Evolutionary conservation across 2,329 filamentous ascomycete species (phyloP), one percentile per base, ranked within the genome.

Genomic region (Sporothrix pseudoabietina): DNA sequence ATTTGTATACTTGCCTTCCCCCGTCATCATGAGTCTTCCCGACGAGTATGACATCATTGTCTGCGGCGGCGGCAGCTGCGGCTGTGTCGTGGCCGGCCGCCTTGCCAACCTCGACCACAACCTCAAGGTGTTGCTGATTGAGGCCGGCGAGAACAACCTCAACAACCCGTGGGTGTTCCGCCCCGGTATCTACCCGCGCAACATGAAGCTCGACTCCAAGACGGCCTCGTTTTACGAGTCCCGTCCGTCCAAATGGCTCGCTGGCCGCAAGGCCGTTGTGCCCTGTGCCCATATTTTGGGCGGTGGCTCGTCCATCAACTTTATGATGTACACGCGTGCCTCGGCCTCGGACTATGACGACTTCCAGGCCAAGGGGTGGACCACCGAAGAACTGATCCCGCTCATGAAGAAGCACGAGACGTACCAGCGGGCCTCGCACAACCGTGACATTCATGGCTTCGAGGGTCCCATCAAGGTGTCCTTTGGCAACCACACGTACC

Each of bases 31-130:
- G 73, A 59, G 66, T 61, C 79, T 94, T 75, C 91, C 91, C 49
- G 91, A 94, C 74, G 92, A 94, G 84, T 92, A 93, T 78, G 92
- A 94, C 80, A 93, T 94, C 77, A 94, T 94, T 77, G 90, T 94
- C 41, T 91, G 89, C 76, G 92, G 92, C 78, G 92, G 92, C 78
- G 91, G 91, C 72, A 92, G 90, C 79, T 89, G 87, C 75, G 89
- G 86, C 44, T 87, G 86, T 79, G 86, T 87, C n/a, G 85, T 87
- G 57, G 86, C 86, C 71, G 86, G 86, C 73, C 82, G 88, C 73
- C 82, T 94, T 79, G 92, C 92, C 78, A 94, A 94, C 77, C 82
- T 94, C 76, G 91, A 94, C 80, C 91, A 91, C 79, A 93, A 91
- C 87, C 82, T 91, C 86, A 83, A 82, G 78, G 90, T 93, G 72